Evolutionary conservation across 768 basidiomycete species (phyloP).

Genomic region (Tricholoma matsutake): DNA sequence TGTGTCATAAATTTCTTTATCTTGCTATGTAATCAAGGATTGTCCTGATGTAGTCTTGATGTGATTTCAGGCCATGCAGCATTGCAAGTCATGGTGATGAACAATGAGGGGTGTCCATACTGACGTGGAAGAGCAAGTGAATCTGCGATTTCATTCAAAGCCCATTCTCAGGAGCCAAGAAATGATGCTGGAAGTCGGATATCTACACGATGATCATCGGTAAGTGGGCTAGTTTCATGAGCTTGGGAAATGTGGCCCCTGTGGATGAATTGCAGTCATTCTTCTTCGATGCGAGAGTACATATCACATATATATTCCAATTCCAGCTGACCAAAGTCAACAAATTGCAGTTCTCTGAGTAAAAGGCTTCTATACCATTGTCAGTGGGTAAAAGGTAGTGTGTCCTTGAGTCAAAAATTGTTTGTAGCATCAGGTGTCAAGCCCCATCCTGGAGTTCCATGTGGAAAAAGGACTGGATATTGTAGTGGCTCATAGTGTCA

Average conservation of each 20-base stretch:
- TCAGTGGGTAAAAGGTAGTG: not conserved
- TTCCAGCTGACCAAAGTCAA: too few relatives aligned
- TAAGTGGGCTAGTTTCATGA: too few relatives aligned
- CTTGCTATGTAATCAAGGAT: not conserved
- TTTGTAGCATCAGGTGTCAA: not conserved
- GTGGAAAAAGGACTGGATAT: constrained; percentile 2
- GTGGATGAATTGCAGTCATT: too few relatives aligned
- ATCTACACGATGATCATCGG: too few relatives aligned
- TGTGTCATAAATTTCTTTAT: constrained; percentile 5
- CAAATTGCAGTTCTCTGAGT: too few relatives aligned
- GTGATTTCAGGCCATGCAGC: constrained; percentile 37
- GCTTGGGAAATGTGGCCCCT: too few relatives aligned
- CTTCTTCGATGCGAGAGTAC: too few relatives aligned
- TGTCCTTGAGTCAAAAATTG: not conserved
- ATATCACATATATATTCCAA: too few relatives aligned
- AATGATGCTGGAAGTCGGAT: too few relatives aligned
- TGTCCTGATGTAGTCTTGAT: not conserved
- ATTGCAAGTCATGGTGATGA: constrained; percentile 41
- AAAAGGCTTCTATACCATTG: not conserved
- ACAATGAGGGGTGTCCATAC: constrained; percentile 20
- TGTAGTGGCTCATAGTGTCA: constrained; percentile 4
- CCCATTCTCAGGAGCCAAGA: too few relatives aligned
- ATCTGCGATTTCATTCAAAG: too few relatives aligned
- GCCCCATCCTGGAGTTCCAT: constrained; percentile 4
- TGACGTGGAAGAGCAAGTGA: too few relatives aligned